phyloP scores from a whole-genome alignment of 495 filamentous ascomycete species.

The Echria macrotheca region DNA sequence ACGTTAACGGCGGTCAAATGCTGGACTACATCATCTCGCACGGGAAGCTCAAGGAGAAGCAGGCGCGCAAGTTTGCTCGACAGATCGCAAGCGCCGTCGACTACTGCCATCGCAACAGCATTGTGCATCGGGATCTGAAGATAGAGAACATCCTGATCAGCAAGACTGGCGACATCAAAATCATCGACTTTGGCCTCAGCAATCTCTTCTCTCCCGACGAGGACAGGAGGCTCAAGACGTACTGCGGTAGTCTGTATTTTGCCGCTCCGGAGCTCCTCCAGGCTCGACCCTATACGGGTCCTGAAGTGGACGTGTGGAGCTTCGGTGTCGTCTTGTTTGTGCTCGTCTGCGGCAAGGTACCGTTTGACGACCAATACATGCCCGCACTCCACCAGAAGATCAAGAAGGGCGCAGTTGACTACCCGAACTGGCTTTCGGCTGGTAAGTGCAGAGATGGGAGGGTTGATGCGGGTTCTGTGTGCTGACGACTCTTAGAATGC shows the following conservation, averaged over 20 bases:
- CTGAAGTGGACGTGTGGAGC: slow-evolving; percentile 98
- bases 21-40: slow-evolving; percentile 99
- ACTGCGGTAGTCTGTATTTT: slow-evolving; percentile 97
- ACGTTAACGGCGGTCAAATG: slow-evolving; percentile 99
- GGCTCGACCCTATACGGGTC: slow-evolving; percentile 88
- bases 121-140: slow-evolving; percentile 95
- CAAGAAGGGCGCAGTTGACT: slow-evolving; percentile 94
- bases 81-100: slow-evolving; percentile 98
- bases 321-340: slow-evolving; percentile 99
- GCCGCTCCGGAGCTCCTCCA: slow-evolving; percentile 93
- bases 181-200: slow-evolving; percentile 97
- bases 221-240: slow-evolving; percentile 76
- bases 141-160: slow-evolving; percentile 99
- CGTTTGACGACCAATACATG: slow-evolving; percentile 99
- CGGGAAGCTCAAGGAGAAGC: slow-evolving; percentile 95
- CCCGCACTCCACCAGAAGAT: slow-evolving; percentile 98
- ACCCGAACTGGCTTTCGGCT: slow-evolving; percentile 83
- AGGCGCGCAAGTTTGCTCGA: slow-evolving; percentile 93
- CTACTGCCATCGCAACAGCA: slow-evolving; percentile 98
- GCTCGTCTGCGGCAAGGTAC: slow-evolving; percentile 94
- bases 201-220: slow-evolving; percentile 88
- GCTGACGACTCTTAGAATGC: too few relatives aligned
- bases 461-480: too few relatives aligned
- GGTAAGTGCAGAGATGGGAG: too few relatives aligned
- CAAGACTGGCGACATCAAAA: slow-evolving; percentile 99